Base-by-base conservation (phyloP, 768 basidiomycete genomes). In the Tremella mesenterica region DNA sequence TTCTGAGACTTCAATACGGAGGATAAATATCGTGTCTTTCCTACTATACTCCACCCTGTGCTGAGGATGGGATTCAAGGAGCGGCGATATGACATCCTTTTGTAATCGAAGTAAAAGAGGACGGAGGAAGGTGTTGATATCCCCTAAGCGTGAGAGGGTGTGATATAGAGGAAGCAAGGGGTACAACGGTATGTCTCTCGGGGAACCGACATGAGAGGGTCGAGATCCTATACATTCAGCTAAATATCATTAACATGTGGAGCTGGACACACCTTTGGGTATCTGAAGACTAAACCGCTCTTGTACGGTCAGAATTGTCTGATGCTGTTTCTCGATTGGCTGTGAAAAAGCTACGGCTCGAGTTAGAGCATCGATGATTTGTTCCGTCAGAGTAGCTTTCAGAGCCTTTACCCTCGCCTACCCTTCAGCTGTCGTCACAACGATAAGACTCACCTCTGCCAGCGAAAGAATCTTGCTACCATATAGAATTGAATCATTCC, bases 1-100 rank as follows among this genome's bases (percentile, higher is more conserved):
- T 79, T 77, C 1, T 80, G 75, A 1, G 78, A 69, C 44, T 79
- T 77, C 44, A 75, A 75, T 25, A 79, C 69, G 20, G 78, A 76
- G n/a, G 85, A 68, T 56, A 62, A 58, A 51, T 73, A 30, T 18
- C 23, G 8, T 27, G 29, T 20, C 26, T 48, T 3, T 18, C 44
- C 21, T 20, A n/a, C 14, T 23, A 23, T n/a, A 43, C 20, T 48
- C n/a, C 14, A 48, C 28, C 4, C n/a, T n/a, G n/a, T n/a, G n/a
- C n/a, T n/a, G 28, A 6, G 25, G n/a, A 4, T 27, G 18, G 8
- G 47, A 8, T n/a, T 9, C n/a, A 9, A 48, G 47, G 7, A 71
- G 47, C 1, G 66, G 67, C 2, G 41, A 50, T 14, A 73, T 49
- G 23, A 73, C 41, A 30, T 69, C 66, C n/a, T 51, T 16, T 12